phyloP scores from a whole-genome alignment of 495 filamentous ascomycete species.

The Symbiotaphrina buchneri region DNA sequence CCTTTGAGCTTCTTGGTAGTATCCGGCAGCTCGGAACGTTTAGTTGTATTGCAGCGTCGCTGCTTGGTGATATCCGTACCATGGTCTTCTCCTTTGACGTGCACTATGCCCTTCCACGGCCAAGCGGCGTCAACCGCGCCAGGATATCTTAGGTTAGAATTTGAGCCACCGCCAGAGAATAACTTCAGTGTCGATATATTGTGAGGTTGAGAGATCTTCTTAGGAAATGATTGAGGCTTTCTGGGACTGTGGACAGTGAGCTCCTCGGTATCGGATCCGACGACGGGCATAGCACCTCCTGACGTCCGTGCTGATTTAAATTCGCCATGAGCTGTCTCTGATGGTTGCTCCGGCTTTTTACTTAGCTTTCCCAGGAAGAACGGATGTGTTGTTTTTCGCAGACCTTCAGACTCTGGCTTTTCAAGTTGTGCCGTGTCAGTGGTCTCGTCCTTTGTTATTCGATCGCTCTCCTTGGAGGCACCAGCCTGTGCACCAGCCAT shows the following conservation, averaged over 20 bases:
- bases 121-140: conserved; percentile 1
- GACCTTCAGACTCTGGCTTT: neutral
- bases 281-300: neutral
- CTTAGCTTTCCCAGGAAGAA: conserved; percentile 4
- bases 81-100: too few species aligned
- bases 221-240: too few species aligned
- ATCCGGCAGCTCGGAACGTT: too few species aligned
- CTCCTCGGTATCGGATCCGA: conserved; percentile 1
- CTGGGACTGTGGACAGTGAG: neutral
- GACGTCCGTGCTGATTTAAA: neutral
- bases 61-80: too few species aligned
- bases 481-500: too few species aligned
- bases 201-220: too few species aligned
- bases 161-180: neutral
- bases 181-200: neutral
- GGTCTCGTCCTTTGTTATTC: too few species aligned
- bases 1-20: too few species aligned
- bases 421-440: neutral
- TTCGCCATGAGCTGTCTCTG: too few species aligned
- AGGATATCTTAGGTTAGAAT: neutral
- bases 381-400: conserved; percentile 4
- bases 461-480: too few species aligned
- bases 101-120: conserved; percentile 1
- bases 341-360: neutral
- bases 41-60: too few species aligned